phyloP scores from a whole-genome alignment of 148 eudicot species.

The Rhododendron mucronatum region DNA sequence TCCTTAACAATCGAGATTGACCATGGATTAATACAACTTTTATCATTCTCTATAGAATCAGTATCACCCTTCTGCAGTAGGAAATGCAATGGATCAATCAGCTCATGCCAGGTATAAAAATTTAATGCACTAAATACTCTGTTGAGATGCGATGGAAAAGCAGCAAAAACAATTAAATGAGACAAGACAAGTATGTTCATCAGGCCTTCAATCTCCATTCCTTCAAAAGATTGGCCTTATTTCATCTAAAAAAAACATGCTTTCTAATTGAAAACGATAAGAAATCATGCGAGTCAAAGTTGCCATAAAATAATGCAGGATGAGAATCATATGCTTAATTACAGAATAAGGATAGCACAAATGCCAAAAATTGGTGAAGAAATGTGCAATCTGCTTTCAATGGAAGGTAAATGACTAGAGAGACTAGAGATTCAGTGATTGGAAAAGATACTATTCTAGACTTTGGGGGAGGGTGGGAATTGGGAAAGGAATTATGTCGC shows the following conservation, averaged over 20 bases:
- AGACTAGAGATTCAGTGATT: not conserved
- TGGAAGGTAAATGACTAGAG: not conserved
- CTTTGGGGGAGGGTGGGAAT: not conserved
- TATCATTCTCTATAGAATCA: slow-evolving; percentile 18
- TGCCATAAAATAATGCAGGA: not conserved
- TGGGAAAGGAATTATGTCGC: not conserved
- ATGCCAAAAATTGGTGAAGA: not conserved
- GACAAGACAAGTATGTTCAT: not conserved
- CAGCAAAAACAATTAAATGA: not conserved
- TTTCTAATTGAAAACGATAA: not conserved
- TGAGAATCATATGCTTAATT: not conserved
- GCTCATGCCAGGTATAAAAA: not conserved
- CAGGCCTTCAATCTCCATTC: not conserved
- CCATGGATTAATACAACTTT: slow-evolving; percentile 64
- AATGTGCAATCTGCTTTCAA: not conserved
- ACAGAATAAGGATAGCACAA: not conserved
- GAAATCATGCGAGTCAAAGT: not conserved
- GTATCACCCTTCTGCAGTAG: slow-evolving; percentile 29
- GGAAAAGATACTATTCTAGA: not conserved
- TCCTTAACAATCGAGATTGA: slow-evolving; percentile 39
- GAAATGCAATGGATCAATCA: slow-evolving; percentile 6
- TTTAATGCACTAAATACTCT: not conserved
- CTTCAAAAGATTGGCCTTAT: not conserved
- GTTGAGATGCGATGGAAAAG: not conserved
- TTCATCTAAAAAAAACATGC: not conserved